Percentiles rank a stretch among this genome's conserved stretches.
Conservation (phyloP, 2,329 filamentous ascomycete genomes). For the Trichoderma hamatum region DNA sequence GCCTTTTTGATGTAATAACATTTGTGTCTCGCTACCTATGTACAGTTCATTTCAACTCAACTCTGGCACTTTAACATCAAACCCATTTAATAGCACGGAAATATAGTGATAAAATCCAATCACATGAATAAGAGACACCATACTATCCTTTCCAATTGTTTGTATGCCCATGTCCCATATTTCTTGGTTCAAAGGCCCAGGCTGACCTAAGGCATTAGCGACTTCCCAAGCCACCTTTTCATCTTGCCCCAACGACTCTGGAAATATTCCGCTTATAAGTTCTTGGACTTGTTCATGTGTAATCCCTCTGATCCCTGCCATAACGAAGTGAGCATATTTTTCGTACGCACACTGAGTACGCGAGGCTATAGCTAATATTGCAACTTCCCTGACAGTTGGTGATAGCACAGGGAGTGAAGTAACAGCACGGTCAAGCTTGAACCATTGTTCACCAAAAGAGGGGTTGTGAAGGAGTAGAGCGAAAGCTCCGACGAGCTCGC, state of each 20-base stretch:
- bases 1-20: no score
- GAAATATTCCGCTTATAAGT: background rate
- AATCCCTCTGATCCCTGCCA: background rate
- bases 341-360: background rate
- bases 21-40: no score
- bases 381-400: background rate
- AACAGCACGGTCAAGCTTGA: background rate
- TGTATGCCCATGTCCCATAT: background rate
- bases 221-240: background rate
- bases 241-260: background rate
- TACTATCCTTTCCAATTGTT: background rate
- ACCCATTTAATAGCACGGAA: background rate
- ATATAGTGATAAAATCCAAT: conserved; percentile 10
- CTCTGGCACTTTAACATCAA: background rate
- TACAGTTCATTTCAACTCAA: background rate
- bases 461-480: background rate
- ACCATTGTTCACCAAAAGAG: background rate
- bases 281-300: background rate
- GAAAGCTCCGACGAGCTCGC: background rate
- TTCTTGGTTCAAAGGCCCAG: background rate
- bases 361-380: conserved; percentile 1
- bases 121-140: background rate
- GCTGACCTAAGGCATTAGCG: background rate
- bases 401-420: background rate
- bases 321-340: background rate